phyloP scores from a whole-genome alignment of 257 asterid genomes.

The Osmanthus fragrans region DNA sequence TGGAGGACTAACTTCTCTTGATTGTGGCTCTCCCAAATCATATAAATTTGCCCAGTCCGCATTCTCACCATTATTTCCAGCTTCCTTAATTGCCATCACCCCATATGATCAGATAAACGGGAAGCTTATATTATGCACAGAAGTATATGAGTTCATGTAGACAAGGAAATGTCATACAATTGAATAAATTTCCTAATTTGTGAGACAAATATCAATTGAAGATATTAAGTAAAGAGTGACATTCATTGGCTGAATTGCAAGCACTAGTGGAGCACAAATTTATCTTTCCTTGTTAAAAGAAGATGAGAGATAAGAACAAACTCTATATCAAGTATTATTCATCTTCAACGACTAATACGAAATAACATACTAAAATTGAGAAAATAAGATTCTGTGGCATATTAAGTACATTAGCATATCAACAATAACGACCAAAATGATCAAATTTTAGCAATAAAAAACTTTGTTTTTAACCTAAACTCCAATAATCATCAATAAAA shows the following conservation, averaged over 20 bases:
- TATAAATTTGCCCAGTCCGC: constrained; percentile 82
- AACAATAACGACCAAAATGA: not conserved
- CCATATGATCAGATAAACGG: constrained; percentile 17
- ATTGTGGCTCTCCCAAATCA: constrained; percentile 67
- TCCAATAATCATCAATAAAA: not conserved
- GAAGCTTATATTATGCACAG: not conserved
- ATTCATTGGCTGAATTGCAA: not conserved
- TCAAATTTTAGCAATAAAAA: not conserved
- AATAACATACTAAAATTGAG: not conserved
- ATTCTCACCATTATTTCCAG: constrained; percentile 65
- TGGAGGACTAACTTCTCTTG: constrained; percentile 51
- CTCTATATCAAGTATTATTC: not conserved
- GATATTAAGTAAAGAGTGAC: not conserved
- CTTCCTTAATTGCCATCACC: constrained; percentile 54
- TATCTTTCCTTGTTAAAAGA: not conserved
- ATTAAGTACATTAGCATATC: not conserved
- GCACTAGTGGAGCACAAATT: not conserved
- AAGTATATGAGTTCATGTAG: constrained; percentile 5
- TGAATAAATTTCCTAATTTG: not conserved
- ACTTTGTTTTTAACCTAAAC: not conserved
- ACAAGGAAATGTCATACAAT: constrained; percentile 11
- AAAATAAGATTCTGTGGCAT: not conserved
- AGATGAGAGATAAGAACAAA: not conserved
- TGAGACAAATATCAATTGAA: not conserved
- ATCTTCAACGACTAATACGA: not conserved